Evolutionary conservation across 176 grass and related monocot species (phyloP).

Genomic region (Avena insularis): DNA sequence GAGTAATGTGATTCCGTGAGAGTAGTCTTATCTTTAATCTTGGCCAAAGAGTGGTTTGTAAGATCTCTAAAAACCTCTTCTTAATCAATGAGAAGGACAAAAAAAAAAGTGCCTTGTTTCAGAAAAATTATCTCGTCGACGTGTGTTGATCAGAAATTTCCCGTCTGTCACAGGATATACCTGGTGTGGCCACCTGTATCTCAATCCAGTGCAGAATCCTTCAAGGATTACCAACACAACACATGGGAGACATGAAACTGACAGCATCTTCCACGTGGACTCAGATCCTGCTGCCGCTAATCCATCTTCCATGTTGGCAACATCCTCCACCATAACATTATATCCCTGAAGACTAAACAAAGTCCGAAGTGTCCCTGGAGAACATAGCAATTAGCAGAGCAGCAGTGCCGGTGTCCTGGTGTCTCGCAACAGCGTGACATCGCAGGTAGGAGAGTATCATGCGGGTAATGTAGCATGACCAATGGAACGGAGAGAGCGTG

Average conservation of each 20-base stretch:
- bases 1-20: no score
- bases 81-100: no score
- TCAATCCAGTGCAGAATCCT: constrained; percentile 24
- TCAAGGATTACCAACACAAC: neutral
- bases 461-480: neutral
- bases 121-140: no score
- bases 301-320: neutral
- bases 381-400: neutral
- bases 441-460: neutral
- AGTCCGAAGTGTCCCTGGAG: neutral
- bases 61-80: no score
- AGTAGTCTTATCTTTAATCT: no score
- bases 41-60: no score
- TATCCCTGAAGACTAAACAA: constrained; percentile 24
- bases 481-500: neutral
- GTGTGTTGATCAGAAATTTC: neutral
- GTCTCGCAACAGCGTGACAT: neutral
- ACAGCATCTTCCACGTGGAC: constrained; percentile 44
- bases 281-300: neutral
- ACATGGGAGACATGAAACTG: constrained; percentile 15
- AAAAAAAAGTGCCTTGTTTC: no score
- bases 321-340: constrained; percentile 18
- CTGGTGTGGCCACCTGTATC: neutral
- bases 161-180: neutral
- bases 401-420: neutral